phyloP scores from a whole-genome alignment of 2,329 filamentous ascomycete genomes.

The Purpureocillium lavendulum region DNA sequence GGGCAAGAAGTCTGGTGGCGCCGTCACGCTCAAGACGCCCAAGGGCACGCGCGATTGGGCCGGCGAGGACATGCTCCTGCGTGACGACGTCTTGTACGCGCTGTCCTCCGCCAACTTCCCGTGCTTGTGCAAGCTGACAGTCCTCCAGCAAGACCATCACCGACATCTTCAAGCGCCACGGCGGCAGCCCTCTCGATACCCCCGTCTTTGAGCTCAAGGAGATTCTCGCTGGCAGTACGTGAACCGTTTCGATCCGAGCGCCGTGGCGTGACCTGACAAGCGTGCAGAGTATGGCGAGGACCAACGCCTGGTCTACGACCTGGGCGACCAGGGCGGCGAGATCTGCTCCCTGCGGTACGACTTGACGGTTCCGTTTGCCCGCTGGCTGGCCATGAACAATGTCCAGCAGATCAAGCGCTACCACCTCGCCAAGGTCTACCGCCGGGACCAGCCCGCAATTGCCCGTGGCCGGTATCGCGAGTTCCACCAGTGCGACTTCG shows the following conservation, averaged over 20 bases:
- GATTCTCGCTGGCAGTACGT: conserved; percentile 62
- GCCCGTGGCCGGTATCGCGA: conserved; percentile 90
- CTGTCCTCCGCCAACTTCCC: neutral
- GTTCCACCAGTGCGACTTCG: conserved; percentile 96
- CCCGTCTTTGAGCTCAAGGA: conserved; percentile 81
- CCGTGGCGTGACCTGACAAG: too few relatives aligned
- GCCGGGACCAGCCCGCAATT: conserved; percentile 49
- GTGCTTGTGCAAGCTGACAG: neutral
- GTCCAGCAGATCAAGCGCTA: conserved; percentile 85
- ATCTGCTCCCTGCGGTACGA: conserved; percentile 69
- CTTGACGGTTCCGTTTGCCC: conserved; percentile 81
- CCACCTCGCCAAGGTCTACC: conserved; percentile 81
- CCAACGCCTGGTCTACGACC: conserved; percentile 83
- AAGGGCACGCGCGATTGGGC: conserved; percentile 89
- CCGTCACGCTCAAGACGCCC: conserved; percentile 62
- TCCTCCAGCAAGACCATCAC: conserved; percentile 49
- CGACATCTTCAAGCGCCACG: conserved; percentile 76
- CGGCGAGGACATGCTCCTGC: conserved; percentile 69
- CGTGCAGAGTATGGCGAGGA: conserved; percentile 71
- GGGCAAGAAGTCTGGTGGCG: conserved; percentile 37
- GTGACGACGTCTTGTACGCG: conserved; percentile 62
- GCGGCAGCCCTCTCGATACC: conserved; percentile 71
- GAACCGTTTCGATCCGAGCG: too few relatives aligned
- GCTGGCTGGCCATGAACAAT: conserved; percentile 88
- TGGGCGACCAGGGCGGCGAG: conserved; percentile 82